These are phyloP conservation scores for Postia placenta DNA, from an alignment of 768 basidiomycete genomes.

Conservation along the genomic window DNA sequence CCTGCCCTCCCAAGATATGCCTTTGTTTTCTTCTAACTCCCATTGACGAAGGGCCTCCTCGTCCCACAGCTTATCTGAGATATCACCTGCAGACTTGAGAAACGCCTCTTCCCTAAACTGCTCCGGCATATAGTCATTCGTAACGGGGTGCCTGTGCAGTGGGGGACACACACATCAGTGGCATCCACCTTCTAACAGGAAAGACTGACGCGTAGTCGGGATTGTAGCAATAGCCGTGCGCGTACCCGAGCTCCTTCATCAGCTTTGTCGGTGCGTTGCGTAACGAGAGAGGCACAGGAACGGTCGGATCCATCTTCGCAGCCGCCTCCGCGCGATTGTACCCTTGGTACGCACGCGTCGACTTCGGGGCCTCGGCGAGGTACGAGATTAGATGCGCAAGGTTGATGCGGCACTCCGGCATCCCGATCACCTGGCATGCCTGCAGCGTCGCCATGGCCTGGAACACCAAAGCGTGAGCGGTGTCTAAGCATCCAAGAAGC, in stretches of 20 bases:
- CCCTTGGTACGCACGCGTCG: conserved; percentile 72
- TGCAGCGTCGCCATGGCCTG: conserved; percentile 59
- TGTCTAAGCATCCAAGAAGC: neutral
- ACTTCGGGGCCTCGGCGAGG: conserved; percentile 79
- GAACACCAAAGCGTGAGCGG: conserved; percentile 2
- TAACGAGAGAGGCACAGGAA: conserved; percentile 64
- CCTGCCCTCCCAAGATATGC: conserved; percentile 30
- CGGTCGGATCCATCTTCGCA: conserved; percentile 43
- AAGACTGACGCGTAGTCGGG: conserved; percentile 34
- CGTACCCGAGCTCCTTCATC: conserved; percentile 48
- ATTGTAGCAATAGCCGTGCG: conserved; percentile 43
- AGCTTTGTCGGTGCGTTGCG: conserved; percentile 71
- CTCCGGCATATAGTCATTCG: conserved; percentile 45
- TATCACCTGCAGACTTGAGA: conserved; percentile 31
- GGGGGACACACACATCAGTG: neutral
- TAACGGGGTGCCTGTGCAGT: conserved; percentile 40
- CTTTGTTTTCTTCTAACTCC: conserved; percentile 39
- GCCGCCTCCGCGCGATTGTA: conserved; percentile 65
- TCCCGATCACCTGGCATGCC: conserved; percentile 66
- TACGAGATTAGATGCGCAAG: conserved; percentile 74
- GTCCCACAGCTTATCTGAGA: conserved; percentile 39
- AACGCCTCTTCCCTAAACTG: conserved; percentile 34
- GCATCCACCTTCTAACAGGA: neutral
- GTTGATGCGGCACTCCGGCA: conserved; percentile 79
- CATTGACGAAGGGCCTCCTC: conserved; percentile 38